Base-by-base conservation (phyloP, 2,329 filamentous ascomycete genomes). In the Pseudogymnoascus sp. region DNA sequence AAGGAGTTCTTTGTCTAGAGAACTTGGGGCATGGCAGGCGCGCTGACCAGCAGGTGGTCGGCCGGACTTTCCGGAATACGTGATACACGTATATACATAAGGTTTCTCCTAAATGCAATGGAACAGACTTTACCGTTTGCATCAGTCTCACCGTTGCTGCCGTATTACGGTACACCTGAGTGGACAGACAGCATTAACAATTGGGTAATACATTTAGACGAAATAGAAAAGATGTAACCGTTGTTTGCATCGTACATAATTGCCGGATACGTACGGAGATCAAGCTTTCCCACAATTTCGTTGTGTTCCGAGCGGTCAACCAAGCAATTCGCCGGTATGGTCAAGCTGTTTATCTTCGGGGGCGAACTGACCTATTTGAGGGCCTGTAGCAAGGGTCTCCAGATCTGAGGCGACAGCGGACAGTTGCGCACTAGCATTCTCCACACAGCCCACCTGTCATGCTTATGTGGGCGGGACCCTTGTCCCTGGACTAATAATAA, bases 1-100 rank as follows among this genome's bases (percentile, higher is more conserved):
- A 61, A 65, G 7, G 73, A 74, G 5, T 81, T 81, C 63, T 71
- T 79, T 63, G 74, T 68, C 1, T 75, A 69, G 65, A 5, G 26
- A 57, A 29, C 29, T 29, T 36, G 18, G 36, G 31, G 39, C 34
- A 39, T 62, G 64, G 60, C 65, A 65, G 37, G n/a, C 3, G 37
- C 14, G n/a, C 6, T 18, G 37, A 40, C n/a, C n/a, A 16, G 14
- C 37, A 40, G 37, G 29, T 40, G 37, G 14, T 40, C 6, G 8
- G 37, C n/a, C 37, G n/a, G n/a, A 40, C n/a, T 40, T 40, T 16
- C n/a, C 37, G 6, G 6, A 16, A 40, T 40, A 16, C 37, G 5
- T 40, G n/a, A 18, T 40, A 18, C 37, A 40, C n/a, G n/a, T 16
- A 40, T 16, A 40, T 18, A 40, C 37, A 16, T 8, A 40, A 3